phyloP scores from a whole-genome alignment of 2,329 filamentous ascomycete species.

The Magnaporthales sp. region DNA sequence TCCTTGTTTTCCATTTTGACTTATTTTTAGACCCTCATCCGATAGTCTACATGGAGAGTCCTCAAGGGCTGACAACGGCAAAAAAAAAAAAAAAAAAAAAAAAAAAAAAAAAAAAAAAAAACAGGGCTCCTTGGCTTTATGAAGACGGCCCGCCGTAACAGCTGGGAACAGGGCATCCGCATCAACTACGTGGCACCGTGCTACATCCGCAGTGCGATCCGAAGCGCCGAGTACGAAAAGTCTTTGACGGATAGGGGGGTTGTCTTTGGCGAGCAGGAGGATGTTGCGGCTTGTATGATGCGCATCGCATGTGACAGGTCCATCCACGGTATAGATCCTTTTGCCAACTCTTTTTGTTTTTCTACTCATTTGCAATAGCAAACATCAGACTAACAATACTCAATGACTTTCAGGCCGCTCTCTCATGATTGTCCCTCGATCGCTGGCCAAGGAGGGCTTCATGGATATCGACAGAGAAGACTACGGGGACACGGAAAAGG shows the following conservation, averaged over 20 bases:
- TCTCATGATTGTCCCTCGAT: neutral
- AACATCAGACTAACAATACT: neutral
- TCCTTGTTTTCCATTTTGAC: neutral
- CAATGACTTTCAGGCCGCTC: neutral
- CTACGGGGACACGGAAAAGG: neutral
- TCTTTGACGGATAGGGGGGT: neutral
- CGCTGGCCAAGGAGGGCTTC: neutral
- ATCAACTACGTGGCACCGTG: constrained; percentile 37
- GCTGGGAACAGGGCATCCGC: constrained; percentile 31
- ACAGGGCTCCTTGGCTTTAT: constrained; percentile 25
- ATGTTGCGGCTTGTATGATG: neutral
- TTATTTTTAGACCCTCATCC: too few species aligned
- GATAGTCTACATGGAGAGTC: too few species aligned
- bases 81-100: neutral
- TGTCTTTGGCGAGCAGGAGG: neutral
- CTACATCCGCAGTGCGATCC: constrained; percentile 13
- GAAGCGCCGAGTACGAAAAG: neutral
- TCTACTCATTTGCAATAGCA: neutral
- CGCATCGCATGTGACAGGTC: neutral
- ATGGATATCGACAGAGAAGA: neutral
- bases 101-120: neutral
- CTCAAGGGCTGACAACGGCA: neutral
- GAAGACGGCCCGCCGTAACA: constrained; percentile 26
- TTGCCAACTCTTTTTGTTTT: neutral
- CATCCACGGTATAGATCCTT: neutral